These are phyloP conservation scores for Cucurbita argyrosperma DNA, from an alignment of 306 rosid genomes.

Conservation along the genomic window DNA sequence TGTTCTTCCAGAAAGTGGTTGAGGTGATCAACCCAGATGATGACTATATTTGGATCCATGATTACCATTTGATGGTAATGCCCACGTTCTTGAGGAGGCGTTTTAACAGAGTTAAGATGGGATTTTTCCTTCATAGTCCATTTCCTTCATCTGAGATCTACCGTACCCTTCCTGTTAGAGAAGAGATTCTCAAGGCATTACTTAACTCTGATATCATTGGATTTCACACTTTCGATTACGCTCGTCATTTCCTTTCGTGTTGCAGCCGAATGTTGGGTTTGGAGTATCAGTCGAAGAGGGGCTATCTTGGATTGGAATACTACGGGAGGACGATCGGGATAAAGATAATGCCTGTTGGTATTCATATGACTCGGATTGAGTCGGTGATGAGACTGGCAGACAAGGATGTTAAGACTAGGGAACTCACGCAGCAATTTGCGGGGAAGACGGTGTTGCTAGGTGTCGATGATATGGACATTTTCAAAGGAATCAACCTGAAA, in stretches of 20 bases:
- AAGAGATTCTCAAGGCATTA: constrained; percentile 66
- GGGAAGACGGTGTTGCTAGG: constrained; percentile 66
- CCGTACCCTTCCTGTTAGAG: constrained; percentile 70
- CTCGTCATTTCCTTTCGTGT: constrained; percentile 81
- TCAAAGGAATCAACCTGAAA: constrained; percentile 68
- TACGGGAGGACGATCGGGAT: constrained; percentile 72
- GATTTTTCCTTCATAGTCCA: constrained; percentile 79
- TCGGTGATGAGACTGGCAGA: constrained; percentile 49
- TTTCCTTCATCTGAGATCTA: constrained; percentile 82
- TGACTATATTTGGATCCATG: constrained; percentile 76
- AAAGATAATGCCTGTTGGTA: constrained; percentile 79
- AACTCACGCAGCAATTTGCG: constrained; percentile 36
- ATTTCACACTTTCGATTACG: constrained; percentile 76
- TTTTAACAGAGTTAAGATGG: constrained; percentile 58
- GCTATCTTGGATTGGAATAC: constrained; percentile 76
- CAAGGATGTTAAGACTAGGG: constrained; percentile 35
- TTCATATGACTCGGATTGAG: constrained; percentile 69
- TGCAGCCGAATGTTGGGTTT: constrained; percentile 80
- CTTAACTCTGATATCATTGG: constrained; percentile 75
- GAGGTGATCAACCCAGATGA: constrained; percentile 73
- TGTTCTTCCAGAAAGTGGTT: constrained; percentile 53
- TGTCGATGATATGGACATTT: constrained; percentile 63
- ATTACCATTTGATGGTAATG: constrained; percentile 80
- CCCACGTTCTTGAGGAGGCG: constrained; percentile 66
- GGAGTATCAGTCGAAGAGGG: constrained; percentile 72